phyloP scores from a whole-genome alignment of 805 yeast species.

The Candida anglica region DNA sequence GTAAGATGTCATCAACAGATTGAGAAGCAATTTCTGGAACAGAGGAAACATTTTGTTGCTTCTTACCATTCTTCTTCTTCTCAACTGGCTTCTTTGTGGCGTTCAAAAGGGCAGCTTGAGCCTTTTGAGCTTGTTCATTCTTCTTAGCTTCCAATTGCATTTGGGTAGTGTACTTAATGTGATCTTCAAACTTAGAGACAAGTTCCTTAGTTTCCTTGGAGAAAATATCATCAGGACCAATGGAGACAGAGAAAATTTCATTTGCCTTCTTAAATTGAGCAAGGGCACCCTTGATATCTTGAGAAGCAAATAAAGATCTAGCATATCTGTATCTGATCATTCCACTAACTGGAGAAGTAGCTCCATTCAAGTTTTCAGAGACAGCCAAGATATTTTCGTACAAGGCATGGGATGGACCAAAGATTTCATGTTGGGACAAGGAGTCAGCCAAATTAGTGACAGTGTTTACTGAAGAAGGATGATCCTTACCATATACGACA shows the following conservation, averaged over 20 bases:
- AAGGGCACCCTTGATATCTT: conserved; percentile 43
- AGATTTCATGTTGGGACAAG: conserved; percentile 48
- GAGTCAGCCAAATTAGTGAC: conserved; percentile 57
- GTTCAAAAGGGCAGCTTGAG: conserved; percentile 18
- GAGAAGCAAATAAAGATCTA: conserved; percentile 40
- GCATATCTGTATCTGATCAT: conserved; percentile 59
- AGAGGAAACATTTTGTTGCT: conserved; percentile 16
- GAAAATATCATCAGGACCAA: conserved; percentile 65
- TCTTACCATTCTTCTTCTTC: conserved; percentile 15
- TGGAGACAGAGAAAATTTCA: conserved; percentile 48
- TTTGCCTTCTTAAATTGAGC: conserved; percentile 55
- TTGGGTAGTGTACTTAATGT: conserved; percentile 37
- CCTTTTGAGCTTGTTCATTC: conserved; percentile 15
- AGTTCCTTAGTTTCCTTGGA: conserved; percentile 68
- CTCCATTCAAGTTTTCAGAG: conserved; percentile 52
- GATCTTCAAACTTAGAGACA: conserved; percentile 47
- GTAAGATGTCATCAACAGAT: conserved; percentile 69
- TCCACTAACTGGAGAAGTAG: conserved; percentile 57
- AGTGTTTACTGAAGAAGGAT: conserved; percentile 68
- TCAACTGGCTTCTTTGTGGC: conserved; percentile 15
- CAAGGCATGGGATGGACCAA: conserved; percentile 46
- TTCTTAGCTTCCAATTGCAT: too few species aligned
- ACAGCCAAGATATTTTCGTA: conserved; percentile 51
- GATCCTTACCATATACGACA: conserved; percentile 55
- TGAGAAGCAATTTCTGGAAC: conserved; percentile 57